Evolutionary conservation across 2,329 filamentous ascomycete genomes (phyloP), one percentile per base, ranked within the genome.

Genomic region (Sordariomycetes sp.): DNA sequence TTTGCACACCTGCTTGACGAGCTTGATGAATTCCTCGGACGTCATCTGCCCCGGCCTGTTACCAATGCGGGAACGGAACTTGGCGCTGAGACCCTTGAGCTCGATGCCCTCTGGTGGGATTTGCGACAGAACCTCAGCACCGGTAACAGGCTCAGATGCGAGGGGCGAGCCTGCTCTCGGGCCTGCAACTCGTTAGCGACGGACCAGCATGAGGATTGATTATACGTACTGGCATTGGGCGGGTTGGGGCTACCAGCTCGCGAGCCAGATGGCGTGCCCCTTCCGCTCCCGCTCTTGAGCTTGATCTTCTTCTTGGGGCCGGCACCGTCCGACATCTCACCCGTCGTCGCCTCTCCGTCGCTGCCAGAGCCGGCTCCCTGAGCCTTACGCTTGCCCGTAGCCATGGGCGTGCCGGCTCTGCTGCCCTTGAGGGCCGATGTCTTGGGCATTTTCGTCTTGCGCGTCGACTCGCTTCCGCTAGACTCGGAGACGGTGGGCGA

Each of bases 401-500:
- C 39, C 20, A 57, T 50, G 3, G 75, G 75, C 8, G 75, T 79
- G 10, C 61, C 63, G 14, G 70, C 63, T 15, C 74, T 70, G 39
- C 74, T 77, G 34, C 63, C 63, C 3, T 65, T 54, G 11, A 69
- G 68, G 12, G 63, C 51, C 3, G 59, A 58, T 41, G 75, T 71
- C 53, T 82, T 82, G n/a, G n/a, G n/a, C 62, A 81, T 84, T 51
- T 33, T 41, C 53, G 72, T 75, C 63, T 85, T 86, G 61, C 92
- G 81, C 17, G 79, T 76, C 1, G 85, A 90, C 54, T 96, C 90
- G 46, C 88, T 93, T 34, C 86, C 90, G 53, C 86, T 94, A 8
- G 86, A 86, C 53, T 96, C 90, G 3, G 87, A 95, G 21, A 84
- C 70, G 43, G 88, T 82, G 4, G 88, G 86, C 12, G 87, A 94